Evolutionary conservation across 805 yeast species (phyloP).

Genomic region (Naumovozyma dairenensis): DNA sequence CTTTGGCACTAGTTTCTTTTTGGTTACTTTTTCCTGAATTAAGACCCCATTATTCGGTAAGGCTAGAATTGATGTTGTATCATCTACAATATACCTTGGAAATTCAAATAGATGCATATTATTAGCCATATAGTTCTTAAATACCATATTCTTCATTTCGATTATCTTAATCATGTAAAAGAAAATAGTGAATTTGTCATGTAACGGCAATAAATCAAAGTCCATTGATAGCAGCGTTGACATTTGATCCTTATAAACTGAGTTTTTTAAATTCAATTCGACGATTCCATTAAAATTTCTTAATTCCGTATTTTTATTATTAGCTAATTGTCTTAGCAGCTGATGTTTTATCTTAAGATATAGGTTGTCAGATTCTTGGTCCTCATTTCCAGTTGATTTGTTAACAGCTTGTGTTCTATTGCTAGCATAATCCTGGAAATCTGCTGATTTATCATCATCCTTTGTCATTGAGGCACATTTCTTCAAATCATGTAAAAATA

Average conservation of each 20-base stretch:
- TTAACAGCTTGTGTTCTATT: not conserved
- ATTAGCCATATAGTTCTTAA: slow-evolving; percentile 22
- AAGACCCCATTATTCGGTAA: slow-evolving; percentile 21
- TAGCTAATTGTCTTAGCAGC: slow-evolving; percentile 17
- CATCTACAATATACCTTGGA: slow-evolving; percentile 13
- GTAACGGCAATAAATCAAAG: slow-evolving; percentile 10
- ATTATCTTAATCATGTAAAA: slow-evolving; percentile 22
- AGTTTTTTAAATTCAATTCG: slow-evolving; percentile 11
- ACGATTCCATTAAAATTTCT: slow-evolving; percentile 21
- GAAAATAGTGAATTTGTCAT: slow-evolving; percentile 21
- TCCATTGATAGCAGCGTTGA: not conserved
- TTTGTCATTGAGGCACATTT: too few species aligned
- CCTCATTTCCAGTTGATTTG: not conserved
- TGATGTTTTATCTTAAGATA: slow-evolving; percentile 13
- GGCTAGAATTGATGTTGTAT: slow-evolving; percentile 12
- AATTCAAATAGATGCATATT: slow-evolving; percentile 22
- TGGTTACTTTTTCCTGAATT: slow-evolving; percentile 9
- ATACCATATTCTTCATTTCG: slow-evolving; percentile 22
- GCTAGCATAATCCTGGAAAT: too few species aligned
- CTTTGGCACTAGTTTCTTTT: slow-evolving; percentile 4
- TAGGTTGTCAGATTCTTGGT: slow-evolving; percentile 1
- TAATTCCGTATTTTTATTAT: slow-evolving; percentile 17
- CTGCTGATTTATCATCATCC: too few species aligned
- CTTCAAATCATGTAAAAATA: slow-evolving; percentile 17
- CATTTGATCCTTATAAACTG: slow-evolving; percentile 1